Conservation (phyloP, 2,329 filamentous ascomycete genomes). For the Zymoseptoria brevis region DNA sequence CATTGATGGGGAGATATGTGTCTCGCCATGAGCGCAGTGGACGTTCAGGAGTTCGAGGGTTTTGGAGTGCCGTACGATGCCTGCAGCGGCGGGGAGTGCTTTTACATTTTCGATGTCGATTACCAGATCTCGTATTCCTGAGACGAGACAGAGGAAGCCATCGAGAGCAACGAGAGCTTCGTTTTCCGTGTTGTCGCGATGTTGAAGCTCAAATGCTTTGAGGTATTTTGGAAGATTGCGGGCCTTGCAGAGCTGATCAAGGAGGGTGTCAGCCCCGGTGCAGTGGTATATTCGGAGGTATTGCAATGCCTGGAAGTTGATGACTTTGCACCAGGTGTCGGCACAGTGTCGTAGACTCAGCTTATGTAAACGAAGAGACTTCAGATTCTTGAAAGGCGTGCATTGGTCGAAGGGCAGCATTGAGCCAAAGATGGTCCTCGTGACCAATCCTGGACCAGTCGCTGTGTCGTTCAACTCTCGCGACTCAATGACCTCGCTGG, state of each 20-base stretch:
- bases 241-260: conserved; percentile 41
- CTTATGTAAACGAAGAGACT: conserved; percentile 38
- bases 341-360: conserved; percentile 41
- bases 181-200: conserved; percentile 41
- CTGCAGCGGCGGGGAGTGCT: conserved; percentile 34
- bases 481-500: conserved; percentile 13
- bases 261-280: conserved; percentile 39
- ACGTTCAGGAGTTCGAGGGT: conserved; percentile 39
- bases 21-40: conserved; percentile 30
- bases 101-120: conserved; percentile 38
- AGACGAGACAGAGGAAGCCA: conserved; percentile 40
- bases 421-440: conserved; percentile 39
- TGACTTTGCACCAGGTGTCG: conserved; percentile 41
- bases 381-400: conserved; percentile 36
- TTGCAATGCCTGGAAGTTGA: conserved; percentile 39
- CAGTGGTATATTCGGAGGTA: conserved; percentile 38
- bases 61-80: conserved; percentile 39
- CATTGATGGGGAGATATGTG: conserved; percentile 2
- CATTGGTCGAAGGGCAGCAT: conserved; percentile 42
- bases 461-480: conserved; percentile 42
- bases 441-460: conserved; percentile 40
- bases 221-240: conserved; percentile 38
- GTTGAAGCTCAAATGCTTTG: conserved; percentile 40
- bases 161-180: conserved; percentile 41
- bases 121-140: conserved; percentile 37